Evolutionary conservation across 1,139 yeast species (phyloP), one percentile per base, ranked within the genome.

Genomic region (Suhomyces panamericanus): DNA sequence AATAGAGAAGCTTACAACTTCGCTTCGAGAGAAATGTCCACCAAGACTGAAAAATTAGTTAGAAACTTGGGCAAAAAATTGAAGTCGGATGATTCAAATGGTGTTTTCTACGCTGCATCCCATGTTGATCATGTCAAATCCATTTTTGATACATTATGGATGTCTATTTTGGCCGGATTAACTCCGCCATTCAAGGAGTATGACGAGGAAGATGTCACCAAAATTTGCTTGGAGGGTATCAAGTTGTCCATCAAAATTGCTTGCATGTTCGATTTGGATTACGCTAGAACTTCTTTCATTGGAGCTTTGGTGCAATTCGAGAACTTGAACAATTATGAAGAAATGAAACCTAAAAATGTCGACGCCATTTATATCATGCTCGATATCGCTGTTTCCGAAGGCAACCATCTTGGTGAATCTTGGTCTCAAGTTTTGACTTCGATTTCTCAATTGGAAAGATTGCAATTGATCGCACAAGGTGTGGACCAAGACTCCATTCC

Each of bases 71-170:
- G 88, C 38, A 80, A 79, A 47, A 64, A 63, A 42, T 55, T 66
- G 41, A 66, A 67, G 38, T 60, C 66, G 7, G 73, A 67, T 32
- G 69, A 64, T 17, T 46, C 59, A 2, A 58, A 58, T 34, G 55
- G 54, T 6, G 61, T 67, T 1, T 74, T 70, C 43, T 69, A 72
- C 49, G 73, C 69, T 5, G 80, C 96, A 0, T 83, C 93, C 3
- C 93, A 87, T 60, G 81, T 88, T 15, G 95, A 89, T 53, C 97
- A 93, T 62, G 96, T 91, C 17, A 86, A 81, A 58, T 93, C 97
- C 1, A 88, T 95, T 61, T 93, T 93, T 67, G 97, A 91, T 57
- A 89, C 89, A 12, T 73, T 88, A 40, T 95, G 99, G 99, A 90
- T 93, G 97, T 89, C 97, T 0, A 80, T 93, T 43, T 73, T 95